These are phyloP conservation scores for Emmonsiellopsis sp. DNA, from an alignment of 2,329 filamentous ascomycete species.

Conservation along the genomic window DNA sequence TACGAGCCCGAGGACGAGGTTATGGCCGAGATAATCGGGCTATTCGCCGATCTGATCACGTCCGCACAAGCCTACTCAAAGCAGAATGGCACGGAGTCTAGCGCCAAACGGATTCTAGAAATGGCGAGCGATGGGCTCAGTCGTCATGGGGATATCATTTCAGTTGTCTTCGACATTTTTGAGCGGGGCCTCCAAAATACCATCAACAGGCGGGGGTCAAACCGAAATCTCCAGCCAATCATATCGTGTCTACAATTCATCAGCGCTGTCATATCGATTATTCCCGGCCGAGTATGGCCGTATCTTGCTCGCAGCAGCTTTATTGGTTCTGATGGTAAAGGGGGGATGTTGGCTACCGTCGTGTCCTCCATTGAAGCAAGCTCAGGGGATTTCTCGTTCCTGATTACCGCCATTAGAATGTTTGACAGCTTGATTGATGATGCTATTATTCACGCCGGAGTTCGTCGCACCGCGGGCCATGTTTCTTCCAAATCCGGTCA, in stretches of 20 bases:
- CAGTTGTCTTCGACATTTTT: constrained; percentile 74
- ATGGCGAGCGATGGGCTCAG: constrained; percentile 41
- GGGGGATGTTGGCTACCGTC: constrained; percentile 66
- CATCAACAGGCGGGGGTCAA: constrained; percentile 50
- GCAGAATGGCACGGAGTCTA: constrained; percentile 26
- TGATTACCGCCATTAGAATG: constrained; percentile 62
- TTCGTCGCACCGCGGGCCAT: constrained; percentile 27
- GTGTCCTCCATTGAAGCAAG: constrained; percentile 75
- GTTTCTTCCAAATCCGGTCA: constrained; percentile 21
- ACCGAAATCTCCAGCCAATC: constrained; percentile 56
- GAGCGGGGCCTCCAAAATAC: constrained; percentile 51
- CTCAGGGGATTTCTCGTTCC: constrained; percentile 64
- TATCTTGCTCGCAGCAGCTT: constrained; percentile 74
- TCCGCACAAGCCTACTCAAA: constrained; percentile 22
- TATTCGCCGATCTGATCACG: constrained; percentile 62
- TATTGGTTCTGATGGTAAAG: constrained; percentile 64
- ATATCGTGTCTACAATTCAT: constrained; percentile 75
- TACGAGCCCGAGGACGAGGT: constrained; percentile 50
- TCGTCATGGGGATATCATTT: constrained; percentile 57
- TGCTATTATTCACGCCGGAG: constrained; percentile 49
- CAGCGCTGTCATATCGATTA: constrained; percentile 58
- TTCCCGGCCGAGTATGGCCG: constrained; percentile 81
- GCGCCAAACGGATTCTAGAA: constrained; percentile 37
- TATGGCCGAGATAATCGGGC: constrained; percentile 61
- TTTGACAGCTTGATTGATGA: constrained; percentile 70